Evolutionary conservation across 2,329 filamentous ascomycete species (phyloP).

Genomic region (Fusarium austroafricanum): DNA sequence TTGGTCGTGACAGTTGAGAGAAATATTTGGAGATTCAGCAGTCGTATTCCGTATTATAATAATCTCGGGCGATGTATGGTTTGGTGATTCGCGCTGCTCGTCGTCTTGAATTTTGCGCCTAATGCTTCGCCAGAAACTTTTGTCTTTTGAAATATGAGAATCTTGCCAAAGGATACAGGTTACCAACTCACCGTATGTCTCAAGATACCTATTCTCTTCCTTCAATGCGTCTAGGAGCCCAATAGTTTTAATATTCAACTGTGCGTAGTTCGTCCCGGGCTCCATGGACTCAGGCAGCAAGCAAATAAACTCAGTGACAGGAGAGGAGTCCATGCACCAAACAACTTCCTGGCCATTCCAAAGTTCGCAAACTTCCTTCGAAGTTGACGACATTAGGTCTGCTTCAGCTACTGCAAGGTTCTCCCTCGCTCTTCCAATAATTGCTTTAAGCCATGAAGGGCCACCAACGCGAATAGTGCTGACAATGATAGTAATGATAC

Average conservation of each 20-base stretch:
- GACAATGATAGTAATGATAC: slow-evolving; percentile 58
- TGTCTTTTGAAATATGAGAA: not conserved
- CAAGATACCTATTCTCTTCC: not conserved
- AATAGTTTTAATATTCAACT: accelerated
- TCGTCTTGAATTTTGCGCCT: not conserved
- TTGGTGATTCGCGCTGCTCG: not conserved
- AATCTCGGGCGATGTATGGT: not conserved
- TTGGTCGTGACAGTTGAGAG: not conserved
- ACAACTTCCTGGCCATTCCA: slow-evolving; percentile 57
- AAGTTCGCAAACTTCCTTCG: slow-evolving; percentile 55
- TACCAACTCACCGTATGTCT: not conserved
- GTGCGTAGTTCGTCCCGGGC: not conserved
- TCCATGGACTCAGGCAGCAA: not conserved
- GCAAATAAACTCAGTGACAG: not conserved
- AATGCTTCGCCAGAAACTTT: not conserved
- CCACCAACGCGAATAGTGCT: slow-evolving; percentile 60
- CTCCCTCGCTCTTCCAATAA: slow-evolving; percentile 60
- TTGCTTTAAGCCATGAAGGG: slow-evolving; percentile 54
- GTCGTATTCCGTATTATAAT: not conserved
- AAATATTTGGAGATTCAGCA: not conserved
- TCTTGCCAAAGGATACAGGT: not conserved
- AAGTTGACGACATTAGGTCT: slow-evolving; percentile 60
- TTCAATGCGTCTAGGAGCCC: not conserved
- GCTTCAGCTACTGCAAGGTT: slow-evolving; percentile 54
- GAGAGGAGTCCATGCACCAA: not conserved